Percentiles rank a stretch among this genome's conserved stretches.
Conservation (phyloP, 805 yeast species). For the Tetrapisispora nanseiensis region DNA sequence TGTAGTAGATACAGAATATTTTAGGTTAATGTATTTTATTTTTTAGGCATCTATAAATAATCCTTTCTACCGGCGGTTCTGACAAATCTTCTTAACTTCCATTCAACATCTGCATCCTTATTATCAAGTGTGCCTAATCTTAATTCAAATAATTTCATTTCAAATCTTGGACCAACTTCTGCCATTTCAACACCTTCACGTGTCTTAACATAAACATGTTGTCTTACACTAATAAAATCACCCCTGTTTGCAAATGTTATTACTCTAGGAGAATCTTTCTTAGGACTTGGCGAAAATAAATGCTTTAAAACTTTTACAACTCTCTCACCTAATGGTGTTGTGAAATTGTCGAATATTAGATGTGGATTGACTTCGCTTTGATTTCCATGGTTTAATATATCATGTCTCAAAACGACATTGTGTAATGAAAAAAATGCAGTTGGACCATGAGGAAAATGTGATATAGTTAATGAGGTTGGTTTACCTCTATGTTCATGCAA, state of each 20-base stretch:
- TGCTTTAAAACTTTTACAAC: slow-evolving; percentile 76
- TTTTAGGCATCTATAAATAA: slow-evolving; percentile 38
- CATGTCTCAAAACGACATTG: slow-evolving; percentile 91
- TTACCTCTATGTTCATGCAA: slow-evolving; percentile 97
- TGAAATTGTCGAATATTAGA: slow-evolving; percentile 82
- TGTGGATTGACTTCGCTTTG: slow-evolving; percentile 91
- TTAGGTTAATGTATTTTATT: neutral
- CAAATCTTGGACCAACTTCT: slow-evolving; percentile 97
- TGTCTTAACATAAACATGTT: slow-evolving; percentile 86
- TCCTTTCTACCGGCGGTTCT: slow-evolving; percentile 95
- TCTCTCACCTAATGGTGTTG: slow-evolving; percentile 70
- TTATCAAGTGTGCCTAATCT: slow-evolving; percentile 86
- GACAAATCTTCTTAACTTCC: slow-evolving; percentile 88
- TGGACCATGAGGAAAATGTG: slow-evolving; percentile 98
- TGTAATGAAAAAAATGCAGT: slow-evolving; percentile 89
- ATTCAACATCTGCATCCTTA: slow-evolving; percentile 95
- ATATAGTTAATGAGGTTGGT: slow-evolving; percentile 84
- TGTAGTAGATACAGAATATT: neutral
- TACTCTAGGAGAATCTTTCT: slow-evolving; percentile 82
- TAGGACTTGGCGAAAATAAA: slow-evolving; percentile 94
- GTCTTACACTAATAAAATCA: slow-evolving; percentile 90
- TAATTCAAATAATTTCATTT: slow-evolving; percentile 86
- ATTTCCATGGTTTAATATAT: slow-evolving; percentile 74
- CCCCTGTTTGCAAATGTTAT: slow-evolving; percentile 84
- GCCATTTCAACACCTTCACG: slow-evolving; percentile 84